Evolutionary conservation across 306 rosid genomes (phyloP).

Genomic region (Vicia sativa): DNA sequence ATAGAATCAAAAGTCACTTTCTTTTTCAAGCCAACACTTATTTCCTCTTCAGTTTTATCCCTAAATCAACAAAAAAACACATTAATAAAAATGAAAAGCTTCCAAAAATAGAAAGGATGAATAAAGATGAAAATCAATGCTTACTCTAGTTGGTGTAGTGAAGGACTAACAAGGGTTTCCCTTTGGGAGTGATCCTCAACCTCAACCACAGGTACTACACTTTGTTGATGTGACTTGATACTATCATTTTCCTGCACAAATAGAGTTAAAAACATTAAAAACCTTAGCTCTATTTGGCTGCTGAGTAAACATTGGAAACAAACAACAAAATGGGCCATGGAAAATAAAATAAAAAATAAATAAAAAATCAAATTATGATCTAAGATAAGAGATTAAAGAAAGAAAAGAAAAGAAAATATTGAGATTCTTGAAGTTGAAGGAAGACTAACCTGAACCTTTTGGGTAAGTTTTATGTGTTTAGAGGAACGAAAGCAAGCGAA

Average conservation of each 20-base stretch:
- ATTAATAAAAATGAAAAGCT: background rate
- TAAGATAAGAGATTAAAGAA: background rate
- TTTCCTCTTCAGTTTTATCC: conserved; percentile 57
- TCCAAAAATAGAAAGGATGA: conserved; percentile 12
- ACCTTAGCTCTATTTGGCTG: conserved; percentile 39
- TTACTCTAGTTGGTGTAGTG: conserved; percentile 53
- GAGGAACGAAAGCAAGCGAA: conserved; percentile 82
- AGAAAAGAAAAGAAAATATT: background rate
- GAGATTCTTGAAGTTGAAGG: background rate
- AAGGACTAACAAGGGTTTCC: conserved; percentile 25
- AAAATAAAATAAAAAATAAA: background rate
- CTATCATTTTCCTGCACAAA: conserved; percentile 51
- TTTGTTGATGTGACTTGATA: conserved; percentile 42
- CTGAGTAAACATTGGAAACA: background rate
- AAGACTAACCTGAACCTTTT: conserved; percentile 50
- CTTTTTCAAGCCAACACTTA: conserved; percentile 54
- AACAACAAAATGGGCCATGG: background rate
- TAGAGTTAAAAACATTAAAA: background rate
- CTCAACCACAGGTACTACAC: conserved; percentile 38
- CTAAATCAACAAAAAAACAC: conserved; percentile 36
- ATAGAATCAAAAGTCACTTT: conserved; percentile 83
- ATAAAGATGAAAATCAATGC: conserved; percentile 34
- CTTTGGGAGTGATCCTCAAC: conserved; percentile 44
- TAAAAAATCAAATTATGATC: background rate
- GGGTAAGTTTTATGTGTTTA: conserved; percentile 50